Evolutionary conservation across 73 alveolate genomes (phyloP), one percentile per base, ranked within the genome.

Genomic region (Paraurostyla sp.): DNA sequence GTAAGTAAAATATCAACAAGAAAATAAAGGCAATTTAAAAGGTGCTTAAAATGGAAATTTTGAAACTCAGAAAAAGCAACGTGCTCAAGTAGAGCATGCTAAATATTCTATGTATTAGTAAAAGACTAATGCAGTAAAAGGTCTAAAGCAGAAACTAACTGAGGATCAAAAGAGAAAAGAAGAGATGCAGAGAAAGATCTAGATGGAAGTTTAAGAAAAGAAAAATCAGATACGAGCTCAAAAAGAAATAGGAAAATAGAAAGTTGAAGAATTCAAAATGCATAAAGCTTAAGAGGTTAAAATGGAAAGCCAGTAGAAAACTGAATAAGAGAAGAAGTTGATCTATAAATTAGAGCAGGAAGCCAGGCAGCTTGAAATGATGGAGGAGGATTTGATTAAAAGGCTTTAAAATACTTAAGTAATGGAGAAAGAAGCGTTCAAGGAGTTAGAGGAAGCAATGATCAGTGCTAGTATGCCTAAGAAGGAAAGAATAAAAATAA

Each of bases 401-500:
- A 1, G 91, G 30, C 83, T 81, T 45, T 71, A 81, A 43, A 58
- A 32, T 16, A 58, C 91, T 7, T 60, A 81, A 25, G 22, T 46
- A n/a, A 58, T 81, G 83, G 91, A 81, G 71, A 52, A 42, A 38
- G 69, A 81, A 32, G 91, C 91, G 3, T 81, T 81, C 48, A 40
- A 52, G 48, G 91, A 81, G 32, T 25, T 81, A 23, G 91, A 81
- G 38, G 83, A 81, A 58, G 91, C 91, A 1, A 81, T 81, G 91
- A 60, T 81, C 3, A 60, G 62, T 40, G 91, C 91, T 18, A 45
- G 81, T 9, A 81, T 52, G 82, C 91, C 91, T 15, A 81, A 81
- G 38, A 73, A 73, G 35, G 86, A 73, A 50, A 43, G 86, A 48
- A 23, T 73, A 3, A 49, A 43, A 36, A 45, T 73, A 3, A 73